These are phyloP conservation scores for Stemphylium vesicarium DNA, from an alignment of 2,329 filamentous ascomycete genomes.

Conservation along the genomic window DNA sequence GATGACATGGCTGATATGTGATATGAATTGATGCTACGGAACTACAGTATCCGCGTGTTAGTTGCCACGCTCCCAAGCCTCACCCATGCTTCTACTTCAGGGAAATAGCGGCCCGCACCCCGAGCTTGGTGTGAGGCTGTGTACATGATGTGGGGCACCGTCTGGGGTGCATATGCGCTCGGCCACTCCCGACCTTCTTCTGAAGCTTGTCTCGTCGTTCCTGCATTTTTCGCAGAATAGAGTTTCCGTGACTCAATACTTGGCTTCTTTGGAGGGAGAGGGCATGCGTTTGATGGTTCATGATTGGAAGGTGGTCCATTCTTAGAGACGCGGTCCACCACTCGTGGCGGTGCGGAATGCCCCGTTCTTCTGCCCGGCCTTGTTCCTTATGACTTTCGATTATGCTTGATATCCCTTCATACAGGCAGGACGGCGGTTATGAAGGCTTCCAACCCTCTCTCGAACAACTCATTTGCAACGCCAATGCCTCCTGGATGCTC, in stretches of 20 bases:
- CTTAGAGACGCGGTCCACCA: not conserved
- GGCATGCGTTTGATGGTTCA: not conserved
- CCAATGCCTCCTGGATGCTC: slow-evolving; percentile 68
- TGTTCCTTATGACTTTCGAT: not conserved
- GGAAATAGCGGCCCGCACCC: not conserved
- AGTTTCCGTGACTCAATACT: not conserved
- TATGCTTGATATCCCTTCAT: slow-evolving; percentile 19
- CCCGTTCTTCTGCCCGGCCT: not conserved
- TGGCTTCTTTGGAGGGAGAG: not conserved
- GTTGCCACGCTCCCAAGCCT: not conserved
- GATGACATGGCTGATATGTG: too few relatives aligned
- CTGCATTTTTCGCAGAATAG: not conserved
- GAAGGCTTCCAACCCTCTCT: slow-evolving; percentile 75
- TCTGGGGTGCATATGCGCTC: not conserved
- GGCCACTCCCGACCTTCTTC: not conserved
- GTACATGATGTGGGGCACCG: slow-evolving; percentile 14
- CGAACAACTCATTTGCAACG: slow-evolving; percentile 70
- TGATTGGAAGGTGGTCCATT: not conserved
- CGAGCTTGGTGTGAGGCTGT: slow-evolving; percentile 14
- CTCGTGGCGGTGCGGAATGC: not conserved
- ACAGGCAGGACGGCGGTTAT: slow-evolving; percentile 58
- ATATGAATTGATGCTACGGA: not conserved
- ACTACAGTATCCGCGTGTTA: not conserved
- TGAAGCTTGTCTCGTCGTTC: slow-evolving; percentile 37
- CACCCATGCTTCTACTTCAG: not conserved